Percentiles rank a stretch among this genome's conserved stretches.
These are phyloP conservation scores for Trifolium pratense DNA, from an alignment of 306 rosid genomes.

Conservation along the genomic window DNA sequence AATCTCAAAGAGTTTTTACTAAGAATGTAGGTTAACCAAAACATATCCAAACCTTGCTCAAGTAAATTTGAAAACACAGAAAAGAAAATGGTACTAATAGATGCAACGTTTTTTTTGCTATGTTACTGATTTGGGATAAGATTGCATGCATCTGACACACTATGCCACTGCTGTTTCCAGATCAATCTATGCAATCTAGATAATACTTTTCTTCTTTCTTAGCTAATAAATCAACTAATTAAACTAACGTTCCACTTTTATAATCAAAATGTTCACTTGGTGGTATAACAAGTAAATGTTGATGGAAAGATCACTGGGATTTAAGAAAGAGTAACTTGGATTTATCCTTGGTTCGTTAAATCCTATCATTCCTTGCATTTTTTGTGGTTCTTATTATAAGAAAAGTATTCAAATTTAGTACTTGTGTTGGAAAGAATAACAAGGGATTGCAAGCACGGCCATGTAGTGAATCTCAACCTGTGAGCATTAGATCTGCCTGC, in stretches of 20 bases:
- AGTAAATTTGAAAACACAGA: not conserved
- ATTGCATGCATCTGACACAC: not conserved
- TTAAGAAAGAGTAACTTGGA: not conserved
- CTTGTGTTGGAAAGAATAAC: not conserved
- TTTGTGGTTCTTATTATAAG: slow-evolving; percentile 1
- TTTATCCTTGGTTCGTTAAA: slow-evolving; percentile 1
- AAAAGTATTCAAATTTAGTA: slow-evolving; percentile 22
- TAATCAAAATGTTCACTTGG: slow-evolving; percentile 7
- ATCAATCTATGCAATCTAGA: not conserved
- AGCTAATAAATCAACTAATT: slow-evolving; percentile 15
- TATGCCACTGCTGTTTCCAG: not conserved
- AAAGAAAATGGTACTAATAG: not conserved
- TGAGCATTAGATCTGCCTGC: not conserved
- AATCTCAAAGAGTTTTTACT: not conserved
- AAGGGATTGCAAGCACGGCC: slow-evolving; percentile 14
- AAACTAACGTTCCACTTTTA: slow-evolving; percentile 14
- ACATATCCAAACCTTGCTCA: not conserved
- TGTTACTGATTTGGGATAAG: not conserved
- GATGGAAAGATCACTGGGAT: not conserved
- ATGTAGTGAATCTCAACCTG: not conserved
- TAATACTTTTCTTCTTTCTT: slow-evolving; percentile 11
- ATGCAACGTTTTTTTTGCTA: slow-evolving; percentile 5
- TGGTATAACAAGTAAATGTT: slow-evolving; percentile 15
- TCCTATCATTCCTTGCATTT: slow-evolving; percentile 1
- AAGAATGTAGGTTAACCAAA: slow-evolving; percentile 13